Evolutionary conservation across 2,329 filamentous ascomycete species (phyloP), one percentile per base, ranked within the genome.

Genomic region (Diplodia seriata): DNA sequence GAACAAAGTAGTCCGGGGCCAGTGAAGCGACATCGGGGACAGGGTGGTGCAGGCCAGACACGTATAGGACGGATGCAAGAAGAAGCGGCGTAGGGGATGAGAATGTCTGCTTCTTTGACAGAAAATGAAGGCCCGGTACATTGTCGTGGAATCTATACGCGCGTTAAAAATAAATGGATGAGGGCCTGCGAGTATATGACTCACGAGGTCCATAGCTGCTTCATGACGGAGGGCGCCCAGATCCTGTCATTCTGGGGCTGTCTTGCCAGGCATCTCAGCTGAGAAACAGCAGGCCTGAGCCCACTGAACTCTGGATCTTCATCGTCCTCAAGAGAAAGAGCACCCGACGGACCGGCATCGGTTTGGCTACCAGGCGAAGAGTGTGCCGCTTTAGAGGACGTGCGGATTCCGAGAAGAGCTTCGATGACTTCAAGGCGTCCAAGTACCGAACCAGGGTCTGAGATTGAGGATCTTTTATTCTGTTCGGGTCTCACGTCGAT

Each of bases 91-190:
- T 77, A 0, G 82, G 82, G 0, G 77, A 76, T 0, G 81, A 82
- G 36, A 82, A 83, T 0, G 74, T 80, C 70, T 81, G 78, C 38
- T 79, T 82, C 23, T 75, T 77, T 0, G 82, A 81, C 12, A 83
- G 75, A 61, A 83, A 83, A 69, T 83, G 82, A 3, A 84, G 70
- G 0, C 80, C 80, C 0, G 80, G 81, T 77, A 82, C 82, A 40
- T 77, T 80, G 38, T 81, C 79, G 67, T 83, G 78, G 61, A 83
- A 83, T 4, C 79, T 82, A 54, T 26, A 8, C n/a, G 54, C 68
- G 14, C n/a, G 31, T 26, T 9, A 49, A 15, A 18, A 2, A 8
- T 6, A 18, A 5, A 12, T 12, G 15, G 47, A 6, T 23, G 40
- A 29, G 20, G 33, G 40, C 12, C 15, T 8, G 31, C 31, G 31